Conservation (phyloP, 495 filamentous ascomycete species). For the Penicillium malachiteum region DNA sequence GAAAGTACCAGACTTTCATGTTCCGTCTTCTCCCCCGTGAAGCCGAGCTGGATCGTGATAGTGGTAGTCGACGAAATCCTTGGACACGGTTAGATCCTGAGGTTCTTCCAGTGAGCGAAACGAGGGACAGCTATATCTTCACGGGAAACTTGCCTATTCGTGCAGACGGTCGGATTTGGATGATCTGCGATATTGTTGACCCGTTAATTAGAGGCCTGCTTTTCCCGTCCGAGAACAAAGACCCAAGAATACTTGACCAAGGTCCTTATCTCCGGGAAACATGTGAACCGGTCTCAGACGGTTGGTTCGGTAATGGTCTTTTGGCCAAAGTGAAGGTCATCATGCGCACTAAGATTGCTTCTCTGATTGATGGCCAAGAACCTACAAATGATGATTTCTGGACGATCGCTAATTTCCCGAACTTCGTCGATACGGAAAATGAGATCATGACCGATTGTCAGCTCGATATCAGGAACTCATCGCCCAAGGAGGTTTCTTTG, state of each 20-base stretch:
- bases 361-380: slow-evolving; percentile 39
- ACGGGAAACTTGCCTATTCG: slow-evolving; percentile 64
- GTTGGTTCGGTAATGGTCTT: slow-evolving; percentile 79
- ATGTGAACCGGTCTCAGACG: slow-evolving; percentile 62
- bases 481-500: slow-evolving; percentile 29
- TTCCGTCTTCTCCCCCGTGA: slow-evolving; percentile 73
- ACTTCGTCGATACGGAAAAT: slow-evolving; percentile 32
- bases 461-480: slow-evolving; percentile 27
- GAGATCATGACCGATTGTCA: slow-evolving; percentile 28
- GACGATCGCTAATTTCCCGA: slow-evolving; percentile 42
- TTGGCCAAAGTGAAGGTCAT: slow-evolving; percentile 77
- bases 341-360: slow-evolving; percentile 76
- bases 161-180: slow-evolving; percentile 82
- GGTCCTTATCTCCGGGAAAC: slow-evolving; percentile 1
- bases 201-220: slow-evolving; percentile 22
- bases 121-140: slow-evolving; percentile 63
- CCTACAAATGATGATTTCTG: slow-evolving; percentile 52
- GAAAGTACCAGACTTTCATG: slow-evolving; percentile 82
- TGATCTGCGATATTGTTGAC: slow-evolving; percentile 91
- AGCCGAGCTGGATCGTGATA: slow-evolving; percentile 76
- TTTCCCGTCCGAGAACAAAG: slow-evolving; percentile 16
- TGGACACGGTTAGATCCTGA: slow-evolving; percentile 20
- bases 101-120: slow-evolving; percentile 1
- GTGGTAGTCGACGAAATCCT: slow-evolving; percentile 53
- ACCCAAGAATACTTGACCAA: background rate